These are phyloP conservation scores for Letharia columbiana DNA, from an alignment of 495 filamentous ascomycete species.

Conservation along the genomic window DNA sequence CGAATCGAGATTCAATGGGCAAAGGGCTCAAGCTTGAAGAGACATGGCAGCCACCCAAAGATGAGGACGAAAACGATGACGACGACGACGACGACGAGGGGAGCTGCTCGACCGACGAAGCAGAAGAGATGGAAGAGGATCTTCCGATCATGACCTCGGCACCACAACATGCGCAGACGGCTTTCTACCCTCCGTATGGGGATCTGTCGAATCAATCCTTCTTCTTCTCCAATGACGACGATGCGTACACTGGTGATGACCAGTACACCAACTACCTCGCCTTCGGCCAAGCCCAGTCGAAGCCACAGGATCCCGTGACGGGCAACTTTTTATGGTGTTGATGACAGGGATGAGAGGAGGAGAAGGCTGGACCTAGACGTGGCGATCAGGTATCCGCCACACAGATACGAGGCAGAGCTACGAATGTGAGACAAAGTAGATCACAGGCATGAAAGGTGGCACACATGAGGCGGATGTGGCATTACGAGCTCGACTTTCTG, in stretches of 20 bases:
- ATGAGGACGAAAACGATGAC: slow-evolving; percentile 51
- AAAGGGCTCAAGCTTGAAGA: slow-evolving; percentile 79
- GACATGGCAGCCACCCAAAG: slow-evolving; percentile 60
- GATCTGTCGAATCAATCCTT: slow-evolving; percentile 41
- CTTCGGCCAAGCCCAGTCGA: slow-evolving; percentile 20
- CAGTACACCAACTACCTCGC: slow-evolving; percentile 29
- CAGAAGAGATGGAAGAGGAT: slow-evolving; percentile 24
- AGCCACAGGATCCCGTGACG: slow-evolving; percentile 18
- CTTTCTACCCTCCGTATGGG: slow-evolving; percentile 27
- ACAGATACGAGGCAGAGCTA: background rate
- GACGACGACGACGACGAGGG: slow-evolving; percentile 38
- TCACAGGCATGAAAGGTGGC: background rate
- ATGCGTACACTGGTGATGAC: slow-evolving; percentile 24
- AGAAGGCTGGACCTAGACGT: slow-evolving; percentile 1
- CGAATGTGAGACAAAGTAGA: background rate
- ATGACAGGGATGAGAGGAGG: background rate
- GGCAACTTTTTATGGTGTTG: slow-evolving; percentile 23
- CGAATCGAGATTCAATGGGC: slow-evolving; percentile 37
- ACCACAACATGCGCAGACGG: slow-evolving; percentile 27
- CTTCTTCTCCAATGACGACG: slow-evolving; percentile 38
- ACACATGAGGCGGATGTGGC: background rate
- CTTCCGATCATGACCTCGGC: slow-evolving; percentile 6
- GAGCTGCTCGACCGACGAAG: slow-evolving; percentile 35
- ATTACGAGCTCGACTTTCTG: slow-evolving; percentile 1
- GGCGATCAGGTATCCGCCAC: slow-evolving; percentile 10